These are phyloP conservation scores for Conoideocrella luteorostrata DNA, from an alignment of 2,329 filamentous ascomycete genomes.

Conservation along the genomic window DNA sequence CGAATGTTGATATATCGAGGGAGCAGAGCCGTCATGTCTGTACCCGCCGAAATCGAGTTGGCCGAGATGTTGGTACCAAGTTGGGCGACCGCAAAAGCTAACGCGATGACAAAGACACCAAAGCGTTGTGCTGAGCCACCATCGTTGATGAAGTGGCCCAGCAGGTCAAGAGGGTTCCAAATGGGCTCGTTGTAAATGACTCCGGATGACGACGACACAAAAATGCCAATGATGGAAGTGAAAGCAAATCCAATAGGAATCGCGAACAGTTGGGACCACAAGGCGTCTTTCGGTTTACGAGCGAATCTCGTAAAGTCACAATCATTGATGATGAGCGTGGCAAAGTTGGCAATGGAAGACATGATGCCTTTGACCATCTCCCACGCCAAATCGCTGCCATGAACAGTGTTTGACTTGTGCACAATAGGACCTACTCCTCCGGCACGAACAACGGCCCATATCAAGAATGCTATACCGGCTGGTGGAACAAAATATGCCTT, in stretches of 20 bases:
- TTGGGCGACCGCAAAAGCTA: conserved; percentile 70
- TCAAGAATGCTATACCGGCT: conserved; percentile 79
- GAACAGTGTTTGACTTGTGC: conserved; percentile 53
- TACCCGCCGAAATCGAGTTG: conserved; percentile 77
- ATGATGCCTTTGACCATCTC: conserved; percentile 79
- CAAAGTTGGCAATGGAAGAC: conserved; percentile 85
- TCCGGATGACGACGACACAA: conserved; percentile 66
- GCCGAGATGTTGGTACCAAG: conserved; percentile 83
- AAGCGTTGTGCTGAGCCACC: conserved; percentile 63
- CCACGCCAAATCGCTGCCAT: conserved; percentile 71
- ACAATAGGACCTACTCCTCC: conserved; percentile 80
- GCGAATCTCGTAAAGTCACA: conserved; percentile 85
- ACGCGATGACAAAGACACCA: conserved; percentile 67
- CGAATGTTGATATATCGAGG: conserved; percentile 80
- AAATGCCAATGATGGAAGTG: conserved; percentile 79
- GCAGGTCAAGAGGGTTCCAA: conserved; percentile 66
- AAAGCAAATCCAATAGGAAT: conserved; percentile 68
- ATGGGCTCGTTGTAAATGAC: conserved; percentile 62
- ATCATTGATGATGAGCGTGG: conserved; percentile 75
- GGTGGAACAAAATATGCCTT: conserved; percentile 80
- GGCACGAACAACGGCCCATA: conserved; percentile 78
- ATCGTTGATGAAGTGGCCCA: conserved; percentile 62
- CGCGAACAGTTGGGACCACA: conserved; percentile 74
- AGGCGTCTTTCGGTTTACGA: conserved; percentile 63
- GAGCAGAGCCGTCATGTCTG: conserved; percentile 73